Evolutionary conservation across 2,329 filamentous ascomycete species (phyloP).

Genomic region (Exophiala sp.): DNA sequence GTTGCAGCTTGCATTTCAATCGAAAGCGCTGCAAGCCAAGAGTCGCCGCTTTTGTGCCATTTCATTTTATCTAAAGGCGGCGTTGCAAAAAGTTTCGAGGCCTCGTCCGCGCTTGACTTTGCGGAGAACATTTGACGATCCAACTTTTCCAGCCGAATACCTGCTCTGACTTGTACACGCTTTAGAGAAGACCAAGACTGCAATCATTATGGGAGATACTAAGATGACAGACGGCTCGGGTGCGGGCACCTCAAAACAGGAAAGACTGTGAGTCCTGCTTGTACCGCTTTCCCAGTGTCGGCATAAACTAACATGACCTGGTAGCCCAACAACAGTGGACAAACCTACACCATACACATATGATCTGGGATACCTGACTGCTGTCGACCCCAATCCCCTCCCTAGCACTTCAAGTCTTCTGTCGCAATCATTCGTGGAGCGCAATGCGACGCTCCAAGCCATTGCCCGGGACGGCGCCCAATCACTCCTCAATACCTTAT

Average conservation of each 20-base stretch:
- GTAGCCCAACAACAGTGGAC: conserved; percentile 48
- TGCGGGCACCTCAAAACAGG: conserved; percentile 30
- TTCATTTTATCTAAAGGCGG: conserved; percentile 2
- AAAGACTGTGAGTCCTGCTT: conserved; percentile 37
- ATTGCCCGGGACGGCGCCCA: conserved; percentile 86
- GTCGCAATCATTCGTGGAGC: conserved; percentile 32
- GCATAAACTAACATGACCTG: conserved; percentile 1
- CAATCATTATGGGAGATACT: conserved; percentile 5
- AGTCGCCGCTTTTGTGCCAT: background rate
- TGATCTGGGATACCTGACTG: conserved; percentile 81
- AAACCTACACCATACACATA: conserved; percentile 90
- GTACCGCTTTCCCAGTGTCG: background rate
- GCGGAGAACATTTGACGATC: background rate
- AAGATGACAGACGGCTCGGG: conserved; percentile 10
- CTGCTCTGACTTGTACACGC: no score
- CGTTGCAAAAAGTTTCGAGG: conserved; percentile 1
- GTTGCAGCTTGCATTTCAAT: background rate
- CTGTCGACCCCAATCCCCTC: conserved; percentile 80
- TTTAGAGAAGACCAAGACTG: no score
- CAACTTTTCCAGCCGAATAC: background rate
- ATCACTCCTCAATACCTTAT: conserved; percentile 85
- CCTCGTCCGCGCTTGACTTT: no score
- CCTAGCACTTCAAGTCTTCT: conserved; percentile 45
- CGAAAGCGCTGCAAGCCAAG: background rate
- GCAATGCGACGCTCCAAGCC: conserved; percentile 64